Base-by-base conservation (phyloP, 345 rosid genomes). In the Lenwebbia sp. region DNA sequence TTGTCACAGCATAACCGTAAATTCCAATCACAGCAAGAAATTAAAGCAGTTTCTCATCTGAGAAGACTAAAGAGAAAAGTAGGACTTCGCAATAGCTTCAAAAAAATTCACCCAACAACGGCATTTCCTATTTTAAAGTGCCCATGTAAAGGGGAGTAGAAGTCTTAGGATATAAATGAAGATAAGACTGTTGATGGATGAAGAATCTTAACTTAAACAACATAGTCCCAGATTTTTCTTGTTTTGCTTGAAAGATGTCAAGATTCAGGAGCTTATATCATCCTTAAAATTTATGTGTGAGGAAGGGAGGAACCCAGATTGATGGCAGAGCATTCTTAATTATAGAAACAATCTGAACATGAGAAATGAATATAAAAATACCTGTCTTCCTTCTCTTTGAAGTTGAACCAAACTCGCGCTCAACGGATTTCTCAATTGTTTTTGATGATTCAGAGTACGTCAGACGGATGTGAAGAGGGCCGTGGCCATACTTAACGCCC, bases 321-420 rank as follows among this genome's bases (percentile, higher is more conserved):
- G 78, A 70, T 70, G 22, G 78, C 78, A 33, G 47, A 17, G 78
- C 78, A 33, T 19, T 33, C 76, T 70, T 33, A 33, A 19, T 19
- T 19, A 37, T 37, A 70, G 25, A 33, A 33, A 70, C 47, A 10
- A 33, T 70, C 25, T 37, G 13, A 33, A 33, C 47, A 33, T 33
- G 78, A 70, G 41, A 70, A 70, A 70, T 37, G 40, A 57, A 84
- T 40, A 33, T 84, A 50, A 30, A 62, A 90, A 78, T 91, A 90
- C 98, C 98, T 91, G 91, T 87, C 90, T 94, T 97, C 84, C 90
- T 93, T 91, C 95, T 94, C 91, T 97, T 94, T 91, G 88, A 87
- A 87, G 88, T 91, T 82, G 87, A 90, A 26, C 58, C 90, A 86
- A 87, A 88, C 85, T 88, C 88, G 19, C 83, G 85, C 55, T 87